Base-by-base conservation (phyloP, 345 rosid species). In the Linum tenue region DNA sequence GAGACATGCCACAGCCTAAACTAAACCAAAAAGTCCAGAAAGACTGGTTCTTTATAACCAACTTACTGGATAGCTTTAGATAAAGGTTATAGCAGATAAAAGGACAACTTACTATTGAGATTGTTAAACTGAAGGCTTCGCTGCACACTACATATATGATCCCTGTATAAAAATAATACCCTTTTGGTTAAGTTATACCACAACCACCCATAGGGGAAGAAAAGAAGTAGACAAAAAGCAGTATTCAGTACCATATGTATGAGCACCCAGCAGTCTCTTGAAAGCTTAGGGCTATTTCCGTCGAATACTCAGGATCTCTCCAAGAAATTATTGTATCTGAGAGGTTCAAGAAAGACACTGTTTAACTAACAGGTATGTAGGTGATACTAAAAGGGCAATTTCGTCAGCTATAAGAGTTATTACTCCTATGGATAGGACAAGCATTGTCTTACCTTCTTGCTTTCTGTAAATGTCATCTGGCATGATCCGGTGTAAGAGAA, bases 271-370 rank as follows among this genome's bases (percentile, higher is more conserved):
- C 78, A 50, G 86, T 80, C 80, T 95, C 99, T 77, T 95, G 97
- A 77, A 95, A 95, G 78, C 99, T 91, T 70, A 91, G 84, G 39
- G 99, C 99, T 78, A 95, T 74, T 76, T 95, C 99, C 12, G 95
- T 83, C 64, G 87, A 80, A 65, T 70, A 83, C 41, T 91, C 99
- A 9, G 95, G 91, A 72, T 95, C 97, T 84, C 92, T 87, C 99
- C 97, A 95, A 17, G 98, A 87, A 75, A 95, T 95, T 66, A 95
- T 95, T 48, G 92, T 91, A 76, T 91, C 99, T 95, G 83, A 59
- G 70, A 60, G 69, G 70, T 41, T 64, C 61, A 61, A 39, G 8
- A 39, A 40, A 64, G 1, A 22, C 1, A 62, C 69, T 35, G 43
- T 48, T 64, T 8, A 50, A 56, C 51, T 68, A 57, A 69, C 59